Conservation (phyloP, 2,329 filamentous ascomycete species). For the Sporothrix humicola region DNA sequence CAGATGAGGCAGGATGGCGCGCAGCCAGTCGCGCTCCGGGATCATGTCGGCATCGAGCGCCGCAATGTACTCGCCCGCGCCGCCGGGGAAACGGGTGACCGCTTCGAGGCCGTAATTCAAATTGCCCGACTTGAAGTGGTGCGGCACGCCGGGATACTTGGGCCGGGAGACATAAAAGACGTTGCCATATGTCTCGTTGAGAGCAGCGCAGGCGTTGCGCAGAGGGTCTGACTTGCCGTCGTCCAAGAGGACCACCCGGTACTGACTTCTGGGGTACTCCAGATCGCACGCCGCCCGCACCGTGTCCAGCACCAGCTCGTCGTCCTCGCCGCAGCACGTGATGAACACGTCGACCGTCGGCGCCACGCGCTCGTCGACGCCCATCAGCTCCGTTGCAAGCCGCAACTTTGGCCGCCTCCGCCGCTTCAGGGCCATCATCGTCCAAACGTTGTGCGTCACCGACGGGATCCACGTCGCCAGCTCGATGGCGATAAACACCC, state of each 20-base stretch:
- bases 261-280: constrained; percentile 60
- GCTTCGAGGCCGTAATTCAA: constrained; percentile 64
- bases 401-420: constrained; percentile 58
- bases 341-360: constrained; percentile 63
- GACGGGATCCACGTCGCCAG: constrained; percentile 59
- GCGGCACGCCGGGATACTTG: constrained; percentile 55
- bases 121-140: constrained; percentile 69
- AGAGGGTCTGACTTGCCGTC: constrained; percentile 57
- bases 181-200: constrained; percentile 54
- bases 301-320: constrained; percentile 62
- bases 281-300: constrained; percentile 58
- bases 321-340: constrained; percentile 63
- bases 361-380: constrained; percentile 47
- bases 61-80: constrained; percentile 64
- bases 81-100: constrained; percentile 57
- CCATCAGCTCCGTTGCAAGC: constrained; percentile 43
- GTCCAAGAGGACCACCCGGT: constrained; percentile 62
- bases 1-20: constrained; percentile 64
- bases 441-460: constrained; percentile 63
- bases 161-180: constrained; percentile 59
- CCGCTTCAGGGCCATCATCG: constrained; percentile 62
- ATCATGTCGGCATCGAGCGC: constrained; percentile 72
- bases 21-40: constrained; percentile 64
- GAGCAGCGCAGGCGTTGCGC: constrained; percentile 43
- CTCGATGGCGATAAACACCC: constrained; percentile 59